Base-by-base conservation (phyloP, 495 filamentous ascomycete species). In the Lindgomyces ingoldianus region DNA sequence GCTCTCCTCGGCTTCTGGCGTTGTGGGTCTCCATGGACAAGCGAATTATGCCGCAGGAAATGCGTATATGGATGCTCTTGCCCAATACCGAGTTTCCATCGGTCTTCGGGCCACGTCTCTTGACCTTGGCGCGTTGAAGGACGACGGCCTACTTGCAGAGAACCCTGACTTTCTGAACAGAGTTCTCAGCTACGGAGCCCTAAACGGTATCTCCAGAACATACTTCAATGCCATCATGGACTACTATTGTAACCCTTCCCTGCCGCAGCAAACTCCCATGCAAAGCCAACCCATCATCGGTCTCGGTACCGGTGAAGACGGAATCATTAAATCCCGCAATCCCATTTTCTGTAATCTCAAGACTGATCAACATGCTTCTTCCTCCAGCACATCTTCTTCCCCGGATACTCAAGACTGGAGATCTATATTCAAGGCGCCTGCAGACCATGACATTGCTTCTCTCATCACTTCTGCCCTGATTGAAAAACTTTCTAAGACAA, bases 71-170 rank as follows among this genome's bases (percentile, higher is more conserved):
- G 65, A 68, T 22, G 59, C 39, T 1, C 42, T 68, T 12, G 60
- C 52, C 3, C 59, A 25, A 4, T 50, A 64, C 16, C 51, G 60
- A 1, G 19, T 50, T 18, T n/a, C 33, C 1, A 8, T 25, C 9
- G 64, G 59, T 19, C 25, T 29, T 21, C 24, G 25, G 12, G 26
- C 50, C n/a, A 41, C 22, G 14, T 30, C 47, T 1, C 29, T 67
- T 3, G 57, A 67, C 39, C 58, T 67, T 3, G 64, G 64, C 4
- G 25, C 26, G 21, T 2, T 67, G 18, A 24, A n/a, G 3, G 49
- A 44, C 18, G 42, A 39, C 25, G 64, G 64, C 33, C 77, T 53
- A 9, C 9, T 60, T 26, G 47, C 63, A 1, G 63, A 66, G 9
- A 19, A 60, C n/a, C n/a, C 29, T 8, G 54, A 53, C 3, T 29